phyloP scores from a whole-genome alignment of 129 eudicot genomes.

The Artemisia tridentata region DNA sequence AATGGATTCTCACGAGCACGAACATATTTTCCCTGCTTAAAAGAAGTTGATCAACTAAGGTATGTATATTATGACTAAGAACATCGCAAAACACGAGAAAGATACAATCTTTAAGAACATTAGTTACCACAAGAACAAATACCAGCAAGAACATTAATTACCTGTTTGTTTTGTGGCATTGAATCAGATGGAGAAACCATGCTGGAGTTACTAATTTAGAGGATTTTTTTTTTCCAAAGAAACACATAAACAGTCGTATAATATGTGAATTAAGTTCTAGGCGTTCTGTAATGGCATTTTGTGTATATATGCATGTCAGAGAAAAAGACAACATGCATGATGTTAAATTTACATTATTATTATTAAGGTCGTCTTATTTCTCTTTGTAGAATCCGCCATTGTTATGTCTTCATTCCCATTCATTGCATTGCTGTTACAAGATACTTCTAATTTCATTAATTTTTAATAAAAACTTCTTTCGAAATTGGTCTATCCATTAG shows the following conservation, averaged over 20 bases:
- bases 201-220: background rate
- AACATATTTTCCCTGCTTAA: constrained; percentile 44
- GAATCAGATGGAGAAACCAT: constrained; percentile 31
- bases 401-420: constrained; percentile 8
- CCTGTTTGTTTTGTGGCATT: constrained; percentile 29
- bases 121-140: background rate
- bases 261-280: background rate
- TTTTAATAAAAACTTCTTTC: too few relatives aligned
- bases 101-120: background rate
- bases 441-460: too few relatives aligned
- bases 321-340: constrained; percentile 10
- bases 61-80: background rate
- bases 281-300: too few relatives aligned
- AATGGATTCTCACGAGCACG: constrained; percentile 70
- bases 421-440: background rate
- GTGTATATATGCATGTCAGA: background rate
- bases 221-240: background rate
- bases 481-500: too few relatives aligned
- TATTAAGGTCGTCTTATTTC: background rate
- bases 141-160: background rate
- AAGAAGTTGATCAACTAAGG: background rate
- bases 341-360: background rate
- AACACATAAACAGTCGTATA: background rate
- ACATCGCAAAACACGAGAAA: background rate
- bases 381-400: constrained; percentile 34